Conservation (phyloP, 2,329 filamentous ascomycete genomes). For the Colletotrichum australisinense region DNA sequence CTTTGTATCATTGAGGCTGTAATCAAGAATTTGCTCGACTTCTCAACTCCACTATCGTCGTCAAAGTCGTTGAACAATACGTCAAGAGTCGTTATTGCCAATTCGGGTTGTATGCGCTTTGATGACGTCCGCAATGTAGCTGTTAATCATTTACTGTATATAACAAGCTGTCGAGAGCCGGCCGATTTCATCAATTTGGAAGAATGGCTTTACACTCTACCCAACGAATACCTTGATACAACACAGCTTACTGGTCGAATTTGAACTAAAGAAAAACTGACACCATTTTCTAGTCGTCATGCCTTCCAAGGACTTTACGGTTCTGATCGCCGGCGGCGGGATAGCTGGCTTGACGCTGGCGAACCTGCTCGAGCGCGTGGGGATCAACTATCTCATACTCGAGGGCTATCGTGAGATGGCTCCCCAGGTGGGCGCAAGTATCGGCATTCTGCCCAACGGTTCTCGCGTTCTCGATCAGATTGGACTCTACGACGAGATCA, state of each 20-base stretch:
- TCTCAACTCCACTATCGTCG: neutral
- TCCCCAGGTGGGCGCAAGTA: constrained; percentile 59
- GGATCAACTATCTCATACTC: constrained; percentile 61
- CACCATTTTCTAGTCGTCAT: neutral
- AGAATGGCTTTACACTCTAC: neutral
- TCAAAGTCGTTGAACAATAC: too few relatives aligned
- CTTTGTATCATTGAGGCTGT: neutral
- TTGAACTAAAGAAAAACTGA: neutral
- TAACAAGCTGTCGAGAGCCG: neutral
- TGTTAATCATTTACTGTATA: neutral
- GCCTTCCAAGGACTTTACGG: constrained; percentile 41
- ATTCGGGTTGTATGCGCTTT: neutral
- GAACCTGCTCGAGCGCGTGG: constrained; percentile 53
- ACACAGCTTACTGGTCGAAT: neutral
- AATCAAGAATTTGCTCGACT: neutral
- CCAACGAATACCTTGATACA: neutral
- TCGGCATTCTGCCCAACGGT: constrained; percentile 56
- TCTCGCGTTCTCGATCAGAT: constrained; percentile 62
- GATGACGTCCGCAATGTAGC: neutral
- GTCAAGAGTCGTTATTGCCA: neutral
- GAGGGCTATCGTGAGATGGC: constrained; percentile 55
- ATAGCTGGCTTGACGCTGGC: constrained; percentile 54
- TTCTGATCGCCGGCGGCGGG: constrained; percentile 61
- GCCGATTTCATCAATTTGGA: neutral
- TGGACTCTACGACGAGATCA: constrained; percentile 40